Base-by-base conservation (phyloP, 352 stramenopile genomes). In the Globisporangium mamillatum region DNA sequence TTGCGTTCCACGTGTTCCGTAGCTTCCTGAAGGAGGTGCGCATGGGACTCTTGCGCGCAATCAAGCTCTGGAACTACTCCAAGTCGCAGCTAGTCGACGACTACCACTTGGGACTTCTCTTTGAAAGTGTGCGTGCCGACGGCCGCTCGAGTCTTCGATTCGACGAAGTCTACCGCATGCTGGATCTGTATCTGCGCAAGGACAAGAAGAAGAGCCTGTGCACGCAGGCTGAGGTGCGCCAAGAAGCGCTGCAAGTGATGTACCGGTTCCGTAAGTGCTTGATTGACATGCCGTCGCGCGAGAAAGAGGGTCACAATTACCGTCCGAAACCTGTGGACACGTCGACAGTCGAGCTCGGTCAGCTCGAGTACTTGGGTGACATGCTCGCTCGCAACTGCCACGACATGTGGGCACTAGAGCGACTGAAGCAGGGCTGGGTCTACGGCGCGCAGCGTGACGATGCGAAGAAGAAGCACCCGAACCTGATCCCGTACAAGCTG, bases 251-350 rank as follows among this genome's bases (percentile, higher is more conserved):
- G 32, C 80, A 93, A n/a, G 84, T 96, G 57, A 95, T 95, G 88
- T 95, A 92, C 57, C 87, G 88, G 22, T 96, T 96, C 82, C 84
- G 86, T 16, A 93, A 91, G 64, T 94, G 84, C 65, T 73, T 96
- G 14, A 96, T 94, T 22, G 88, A 95, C 60, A 96, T 96, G 88
- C 88, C 88, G 44, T 95, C 87, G 50, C 85, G 88, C 62, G 88
- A 96, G 65, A 94, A 95, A 44, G 88, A 96, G 72, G 88, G 88
- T 4, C 87, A 96, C 71, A 93, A 96, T 60, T 96, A 96, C 63
- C 76, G 81, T 1, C 88, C 88, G 12, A 95, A 96, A 70, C 88
- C 88, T 34, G 86, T 96, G 44, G 88, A 96, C 27, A 96, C 88
- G 27, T 82, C 71, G 38, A 72, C 66, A 20, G 76, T 96, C n/a